A percentile compares a stretch with the other conserved stretches of the same genome.
These are phyloP conservation scores for Lasiodiplodia theobromae DNA, from an alignment of 2,329 filamentous ascomycete genomes.

Conservation along the genomic window DNA sequence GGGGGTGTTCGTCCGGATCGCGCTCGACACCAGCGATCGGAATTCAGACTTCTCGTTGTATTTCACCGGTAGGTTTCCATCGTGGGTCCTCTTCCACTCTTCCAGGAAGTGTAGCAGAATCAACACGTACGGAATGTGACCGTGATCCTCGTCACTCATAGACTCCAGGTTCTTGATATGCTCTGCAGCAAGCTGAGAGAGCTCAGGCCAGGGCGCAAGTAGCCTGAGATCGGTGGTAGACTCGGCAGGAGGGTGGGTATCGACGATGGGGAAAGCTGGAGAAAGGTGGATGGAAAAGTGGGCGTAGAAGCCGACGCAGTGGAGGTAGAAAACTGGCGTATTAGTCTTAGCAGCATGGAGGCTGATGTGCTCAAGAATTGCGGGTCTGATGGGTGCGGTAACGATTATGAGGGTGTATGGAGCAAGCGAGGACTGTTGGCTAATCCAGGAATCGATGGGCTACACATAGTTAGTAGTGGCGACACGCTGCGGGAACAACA, in stretches of 20 bases:
- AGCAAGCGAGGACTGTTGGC: constrained; percentile 47
- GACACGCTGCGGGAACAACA: too few relatives aligned
- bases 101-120: constrained; percentile 83
- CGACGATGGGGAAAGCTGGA: constrained; percentile 86
- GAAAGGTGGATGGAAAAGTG: constrained; percentile 83
- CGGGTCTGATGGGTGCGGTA: constrained; percentile 64
- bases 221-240: constrained; percentile 85
- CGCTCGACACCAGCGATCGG: constrained; percentile 70
- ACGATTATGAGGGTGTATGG: constrained; percentile 68
- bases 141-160: constrained; percentile 81
- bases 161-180: constrained; percentile 73
- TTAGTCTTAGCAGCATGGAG: constrained; percentile 61
- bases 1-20: constrained; percentile 73
- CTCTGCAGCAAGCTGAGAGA: constrained; percentile 69
- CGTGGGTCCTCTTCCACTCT: constrained; percentile 76
- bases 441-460: constrained; percentile 55
- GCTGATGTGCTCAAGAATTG: constrained; percentile 59
- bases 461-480: constrained; percentile 36
- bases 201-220: constrained; percentile 83
- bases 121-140: constrained; percentile 87
- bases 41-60: constrained; percentile 91
- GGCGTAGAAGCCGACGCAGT: constrained; percentile 91
- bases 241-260: constrained; percentile 91
- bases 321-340: constrained; percentile 80
- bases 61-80: constrained; percentile 70